Conservation (phyloP, 305 asterid genomes). For the Rubia tinctorum region DNA sequence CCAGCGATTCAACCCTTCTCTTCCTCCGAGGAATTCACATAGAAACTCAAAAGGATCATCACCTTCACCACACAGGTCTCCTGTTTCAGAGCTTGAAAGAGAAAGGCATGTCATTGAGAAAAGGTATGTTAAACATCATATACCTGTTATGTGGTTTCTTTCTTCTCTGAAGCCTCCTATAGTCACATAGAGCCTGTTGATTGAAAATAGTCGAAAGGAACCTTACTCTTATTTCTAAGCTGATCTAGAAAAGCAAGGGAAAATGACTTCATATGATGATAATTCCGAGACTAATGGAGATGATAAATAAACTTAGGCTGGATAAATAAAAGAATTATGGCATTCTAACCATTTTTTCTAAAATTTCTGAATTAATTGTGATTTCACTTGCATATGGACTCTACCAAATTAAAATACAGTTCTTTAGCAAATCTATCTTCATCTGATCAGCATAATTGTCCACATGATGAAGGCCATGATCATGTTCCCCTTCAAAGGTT, state of each 20-base stretch:
- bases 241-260: conserved; percentile 35
- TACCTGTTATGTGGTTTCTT: background rate
- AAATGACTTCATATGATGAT: conserved; percentile 36
- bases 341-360: background rate
- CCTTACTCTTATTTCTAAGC: conserved; percentile 35
- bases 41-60: conserved; percentile 32
- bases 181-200: no score
- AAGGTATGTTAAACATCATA: conserved; percentile 19
- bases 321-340: conserved; percentile 18
- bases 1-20: conserved; percentile 34
- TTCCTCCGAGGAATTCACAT: conserved; percentile 42
- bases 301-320: conserved; percentile 27
- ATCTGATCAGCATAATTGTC: conserved; percentile 31
- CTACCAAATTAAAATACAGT: conserved; percentile 29
- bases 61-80: conserved; percentile 40
- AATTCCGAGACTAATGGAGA: conserved; percentile 40
- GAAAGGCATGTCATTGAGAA: conserved; percentile 21
- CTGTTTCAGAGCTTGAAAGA: conserved; percentile 35
- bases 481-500: conserved; percentile 17
- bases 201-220: conserved; percentile 27
- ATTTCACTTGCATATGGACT: conserved; percentile 42
- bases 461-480: conserved; percentile 19
- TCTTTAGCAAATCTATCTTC: conserved; percentile 33
- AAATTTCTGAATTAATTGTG: conserved; percentile 19
- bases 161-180: conserved; percentile 45